Evolutionary conservation across 2,329 filamentous ascomycete species (phyloP), one percentile per base, ranked within the genome.

Genomic region (Verticillium klebahnii): DNA sequence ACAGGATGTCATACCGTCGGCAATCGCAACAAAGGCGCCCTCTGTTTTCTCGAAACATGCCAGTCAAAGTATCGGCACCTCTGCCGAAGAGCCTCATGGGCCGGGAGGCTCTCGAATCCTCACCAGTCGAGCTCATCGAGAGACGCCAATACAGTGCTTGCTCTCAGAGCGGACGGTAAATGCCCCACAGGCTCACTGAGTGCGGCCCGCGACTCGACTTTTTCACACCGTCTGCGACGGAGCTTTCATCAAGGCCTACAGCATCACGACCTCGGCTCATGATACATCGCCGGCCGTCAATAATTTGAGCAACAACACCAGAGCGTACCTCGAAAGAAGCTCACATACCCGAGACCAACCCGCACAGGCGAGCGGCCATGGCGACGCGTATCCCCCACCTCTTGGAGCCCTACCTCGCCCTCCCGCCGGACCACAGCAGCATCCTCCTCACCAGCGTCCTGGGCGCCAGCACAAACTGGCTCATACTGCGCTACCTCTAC

Each of bases 391-490:
- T 86, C 63, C 89, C 90, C 2, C 80, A 84, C 61, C 82, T 89
- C 2, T 79, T 92, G 15, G 83, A 89, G 68, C 81, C 87, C 7
- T 89, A 89, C 72, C 79, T 90, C 58, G 69, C 75, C 56, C 79
- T 88, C 1, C 86, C 86, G 5, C 76, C 80, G 6, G 80, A 85
- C 66, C 76, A 81, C 17, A 85, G 86, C 39, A 82, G 92, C 45
- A 78, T 86, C 23, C 81, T 93, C 14, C 75, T 93, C 60, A 92
- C 89, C 17, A 85, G 84, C 64, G 87, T 92, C 34, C 79, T 89
- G 14, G 85, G 85, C 56, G 85, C 86, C 19, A 84, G 80, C 64
- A 79, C 86, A 2, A 89, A 89, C 73, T 90, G 88, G 87, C 83
- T 90, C 34, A 74, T 87, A 25, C 74, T 87, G 56, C 80, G 86